Percentiles rank a stretch among this genome's conserved stretches.
Evolutionary conservation across 805 yeast genomes (phyloP).

Genomic region (Yarrowia porcina): DNA sequence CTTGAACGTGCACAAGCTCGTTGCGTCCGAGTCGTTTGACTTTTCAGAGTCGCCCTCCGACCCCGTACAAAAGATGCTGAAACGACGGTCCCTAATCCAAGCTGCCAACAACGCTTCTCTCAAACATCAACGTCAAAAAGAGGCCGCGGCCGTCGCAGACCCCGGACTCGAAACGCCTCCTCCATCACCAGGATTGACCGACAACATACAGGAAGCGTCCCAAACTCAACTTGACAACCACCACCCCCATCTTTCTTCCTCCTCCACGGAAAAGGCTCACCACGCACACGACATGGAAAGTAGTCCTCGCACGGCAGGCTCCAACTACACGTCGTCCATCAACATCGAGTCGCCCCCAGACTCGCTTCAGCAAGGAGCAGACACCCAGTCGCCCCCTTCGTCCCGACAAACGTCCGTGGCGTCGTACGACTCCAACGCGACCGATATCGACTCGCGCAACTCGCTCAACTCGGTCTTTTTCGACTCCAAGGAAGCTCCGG

Average conservation of each 20-base stretch:
- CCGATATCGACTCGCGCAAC: slow-evolving; percentile 21
- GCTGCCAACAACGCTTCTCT: slow-evolving; percentile 7
- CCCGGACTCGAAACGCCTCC: slow-evolving; percentile 20
- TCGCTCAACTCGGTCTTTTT: slow-evolving; percentile 17
- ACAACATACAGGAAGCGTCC: too few relatives aligned
- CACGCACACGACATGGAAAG: background rate
- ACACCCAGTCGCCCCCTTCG: slow-evolving; percentile 17
- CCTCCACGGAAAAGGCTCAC: background rate
- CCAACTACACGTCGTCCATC: background rate
- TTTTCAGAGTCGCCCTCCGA: slow-evolving; percentile 21
- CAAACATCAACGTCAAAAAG: background rate
- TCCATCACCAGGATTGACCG: background rate
- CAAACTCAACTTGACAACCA: slow-evolving; percentile 2
- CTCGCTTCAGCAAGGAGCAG: slow-evolving; percentile 1
- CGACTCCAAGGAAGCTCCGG: slow-evolving; percentile 25
- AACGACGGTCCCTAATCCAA: slow-evolving; percentile 5
- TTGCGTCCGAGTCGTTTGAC: slow-evolving; percentile 19
- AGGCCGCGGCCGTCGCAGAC: background rate
- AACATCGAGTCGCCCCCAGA: slow-evolving; percentile 20
- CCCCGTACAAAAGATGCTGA: slow-evolving; percentile 12
- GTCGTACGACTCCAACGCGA: slow-evolving; percentile 19
- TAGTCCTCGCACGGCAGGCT: background rate
- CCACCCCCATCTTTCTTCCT: background rate
- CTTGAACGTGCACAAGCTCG: slow-evolving; percentile 20
- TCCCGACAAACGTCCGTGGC: slow-evolving; percentile 8